A percentile compares a stretch with the other conserved stretches of the same genome.
Evolutionary conservation across 2,329 filamentous ascomycete species (phyloP).

Genomic region (Chaetomium globosum): DNA sequence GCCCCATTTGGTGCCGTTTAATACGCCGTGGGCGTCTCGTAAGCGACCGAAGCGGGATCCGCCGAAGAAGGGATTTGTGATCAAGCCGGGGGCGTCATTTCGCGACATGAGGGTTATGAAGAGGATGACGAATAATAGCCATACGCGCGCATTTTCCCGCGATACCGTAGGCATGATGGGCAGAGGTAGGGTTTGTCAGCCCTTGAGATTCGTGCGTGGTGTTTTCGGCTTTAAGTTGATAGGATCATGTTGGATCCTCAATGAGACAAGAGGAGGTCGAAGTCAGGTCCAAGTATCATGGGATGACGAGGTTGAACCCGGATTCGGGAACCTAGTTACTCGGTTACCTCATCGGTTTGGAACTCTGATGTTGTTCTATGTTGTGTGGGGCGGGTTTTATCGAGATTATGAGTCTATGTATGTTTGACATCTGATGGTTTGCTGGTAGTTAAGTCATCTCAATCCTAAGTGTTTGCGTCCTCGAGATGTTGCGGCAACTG

Average conservation of each 20-base stretch:
- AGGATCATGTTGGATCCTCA: slow-evolving; percentile 14
- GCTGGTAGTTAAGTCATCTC: neutral
- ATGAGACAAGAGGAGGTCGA: neutral
- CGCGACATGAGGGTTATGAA: slow-evolving; percentile 50
- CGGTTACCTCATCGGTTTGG: slow-evolving; percentile 5
- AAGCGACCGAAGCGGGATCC: slow-evolving; percentile 55
- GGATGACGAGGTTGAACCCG: neutral
- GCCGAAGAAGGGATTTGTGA: slow-evolving; percentile 48
- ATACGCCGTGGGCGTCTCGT: slow-evolving; percentile 53
- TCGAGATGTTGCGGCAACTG: neutral
- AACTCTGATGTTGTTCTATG: neutral
- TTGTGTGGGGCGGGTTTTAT: neutral
- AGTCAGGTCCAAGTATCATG: neutral
- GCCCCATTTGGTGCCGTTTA: slow-evolving; percentile 62
- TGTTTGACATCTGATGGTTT: neutral
- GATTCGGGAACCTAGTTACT: neutral
- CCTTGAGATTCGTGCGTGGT: neutral
- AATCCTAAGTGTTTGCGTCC: neutral
- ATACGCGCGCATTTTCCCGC: slow-evolving; percentile 45
- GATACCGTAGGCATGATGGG: slow-evolving; percentile 45
- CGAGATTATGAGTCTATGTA: neutral
- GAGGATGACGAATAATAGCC: slow-evolving; percentile 50
- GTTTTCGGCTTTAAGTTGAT: neutral
- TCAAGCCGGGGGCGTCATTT: slow-evolving; percentile 48
- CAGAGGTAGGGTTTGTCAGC: neutral